Conservation (phyloP, 2,329 filamentous ascomycete species). For the Cryoendolithus antarcticus region DNA sequence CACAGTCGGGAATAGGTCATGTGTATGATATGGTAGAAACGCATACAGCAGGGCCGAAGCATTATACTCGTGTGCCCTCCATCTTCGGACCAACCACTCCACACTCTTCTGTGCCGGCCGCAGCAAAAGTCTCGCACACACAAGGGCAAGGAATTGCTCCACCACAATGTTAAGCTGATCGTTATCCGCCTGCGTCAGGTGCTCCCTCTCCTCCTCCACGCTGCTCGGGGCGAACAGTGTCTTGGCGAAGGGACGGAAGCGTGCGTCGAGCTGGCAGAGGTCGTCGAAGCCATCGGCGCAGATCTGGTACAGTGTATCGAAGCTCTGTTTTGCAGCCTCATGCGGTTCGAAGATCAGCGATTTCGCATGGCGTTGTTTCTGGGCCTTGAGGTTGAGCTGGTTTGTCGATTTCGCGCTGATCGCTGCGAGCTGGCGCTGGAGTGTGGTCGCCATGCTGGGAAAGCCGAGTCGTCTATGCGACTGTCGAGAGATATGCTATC, state of each 20-base stretch:
- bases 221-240: slow-evolving; percentile 91
- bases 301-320: slow-evolving; percentile 75
- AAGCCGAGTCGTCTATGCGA: slow-evolving; percentile 3
- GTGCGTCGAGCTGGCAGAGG: slow-evolving; percentile 70
- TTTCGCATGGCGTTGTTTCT: slow-evolving; percentile 82
- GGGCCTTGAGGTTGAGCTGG: slow-evolving; percentile 82
- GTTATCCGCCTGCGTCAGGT: slow-evolving; percentile 75
- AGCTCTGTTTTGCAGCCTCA: slow-evolving; percentile 76
- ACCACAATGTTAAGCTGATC: slow-evolving; percentile 64
- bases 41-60: slow-evolving; percentile 65
- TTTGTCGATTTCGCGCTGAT: slow-evolving; percentile 84
- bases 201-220: slow-evolving; percentile 72
- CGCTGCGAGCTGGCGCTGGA: slow-evolving; percentile 86
- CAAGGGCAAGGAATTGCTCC: slow-evolving; percentile 70
- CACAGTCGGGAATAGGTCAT: slow-evolving; percentile 72
- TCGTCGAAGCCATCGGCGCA: slow-evolving; percentile 86
- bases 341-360: slow-evolving; percentile 86
- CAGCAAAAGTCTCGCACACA: slow-evolving; percentile 63
- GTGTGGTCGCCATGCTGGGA: slow-evolving; percentile 60
- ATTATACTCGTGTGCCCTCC: slow-evolving; percentile 89
- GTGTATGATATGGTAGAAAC: slow-evolving; percentile 85
- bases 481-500: not conserved
- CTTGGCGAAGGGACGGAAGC: slow-evolving; percentile 61
- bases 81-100: slow-evolving; percentile 88
- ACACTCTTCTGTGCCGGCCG: slow-evolving; percentile 82